A percentile compares a stretch with the other conserved stretches of the same genome.
These are phyloP conservation scores for Lagerstroemia speciosa DNA, from an alignment of 345 rosid species.

Conservation along the genomic window DNA sequence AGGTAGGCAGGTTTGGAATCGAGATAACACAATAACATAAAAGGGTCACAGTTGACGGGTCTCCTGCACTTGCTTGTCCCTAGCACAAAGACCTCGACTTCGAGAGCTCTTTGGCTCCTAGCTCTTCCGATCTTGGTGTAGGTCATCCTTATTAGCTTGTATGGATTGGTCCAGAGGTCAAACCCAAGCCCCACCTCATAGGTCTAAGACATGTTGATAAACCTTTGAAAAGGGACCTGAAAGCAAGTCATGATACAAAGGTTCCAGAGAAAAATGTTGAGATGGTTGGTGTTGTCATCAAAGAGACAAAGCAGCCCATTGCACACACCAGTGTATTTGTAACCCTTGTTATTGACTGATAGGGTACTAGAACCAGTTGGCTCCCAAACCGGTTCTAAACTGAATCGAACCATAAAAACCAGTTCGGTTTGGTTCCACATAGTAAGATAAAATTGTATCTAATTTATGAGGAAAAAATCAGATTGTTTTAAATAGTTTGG, in stretches of 20 bases:
- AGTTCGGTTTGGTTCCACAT: too few relatives aligned
- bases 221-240: neutral
- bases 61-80: conserved; percentile 19
- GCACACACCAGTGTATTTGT: conserved; percentile 7
- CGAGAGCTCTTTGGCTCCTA: neutral
- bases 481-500: too few relatives aligned
- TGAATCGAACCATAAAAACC: too few relatives aligned
- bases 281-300: neutral
- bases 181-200: conserved; percentile 17
- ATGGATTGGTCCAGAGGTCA: conserved; percentile 11
- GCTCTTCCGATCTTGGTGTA: neutral
- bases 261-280: conserved; percentile 14
- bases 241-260: conserved; percentile 8
- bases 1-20: conserved; percentile 11
- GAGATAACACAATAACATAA: conserved; percentile 12
- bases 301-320: conserved; percentile 14
- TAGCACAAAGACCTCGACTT: conserved; percentile 20
- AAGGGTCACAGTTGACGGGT: conserved; percentile 6
- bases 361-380: too few relatives aligned
- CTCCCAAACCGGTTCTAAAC: too few relatives aligned
- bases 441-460: too few relatives aligned
- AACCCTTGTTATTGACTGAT: too few relatives aligned
- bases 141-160: conserved; percentile 26
- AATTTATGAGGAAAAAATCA: too few relatives aligned
- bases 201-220: neutral